Percentiles rank a stretch among this genome's conserved stretches.
Evolutionary conservation across 805 yeast species (phyloP).

Genomic region (Saccharomycopsis sp.): DNA sequence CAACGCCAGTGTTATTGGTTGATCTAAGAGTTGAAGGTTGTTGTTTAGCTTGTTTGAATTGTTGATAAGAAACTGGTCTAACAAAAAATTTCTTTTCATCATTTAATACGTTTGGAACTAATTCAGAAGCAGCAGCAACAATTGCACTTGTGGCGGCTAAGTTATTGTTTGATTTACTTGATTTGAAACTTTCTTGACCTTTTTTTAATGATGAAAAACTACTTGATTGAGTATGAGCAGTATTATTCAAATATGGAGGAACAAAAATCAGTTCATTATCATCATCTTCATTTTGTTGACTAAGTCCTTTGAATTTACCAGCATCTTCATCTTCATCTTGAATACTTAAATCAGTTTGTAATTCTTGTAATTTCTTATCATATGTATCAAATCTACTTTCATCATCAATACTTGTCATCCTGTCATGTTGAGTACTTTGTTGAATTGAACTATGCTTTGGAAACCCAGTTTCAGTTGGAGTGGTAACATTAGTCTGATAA

Average conservation of each 20-base stretch:
- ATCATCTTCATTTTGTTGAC: not conserved
- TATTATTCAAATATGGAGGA: slow-evolving; percentile 18
- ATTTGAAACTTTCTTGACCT: slow-evolving; percentile 16
- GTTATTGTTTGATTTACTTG: slow-evolving; percentile 13
- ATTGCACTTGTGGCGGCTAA: slow-evolving; percentile 12
- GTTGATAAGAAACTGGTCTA: slow-evolving; percentile 5
- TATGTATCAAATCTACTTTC: slow-evolving; percentile 11
- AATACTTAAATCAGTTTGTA: slow-evolving; percentile 3
- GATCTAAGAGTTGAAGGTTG: slow-evolving; percentile 6
- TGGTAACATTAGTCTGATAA: slow-evolving; percentile 13
- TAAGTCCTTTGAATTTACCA: too few species aligned
- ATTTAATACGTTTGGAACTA: slow-evolving; percentile 2
- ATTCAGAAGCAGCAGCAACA: not conserved
- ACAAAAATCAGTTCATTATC: slow-evolving; percentile 9
- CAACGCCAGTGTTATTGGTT: slow-evolving; percentile 7
- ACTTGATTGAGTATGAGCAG: slow-evolving; percentile 14
- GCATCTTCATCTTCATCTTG: slow-evolving; percentile 2
- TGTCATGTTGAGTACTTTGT: too few species aligned
- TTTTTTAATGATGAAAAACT: slow-evolving; percentile 12
- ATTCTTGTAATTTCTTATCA: slow-evolving; percentile 12
- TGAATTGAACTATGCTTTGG: not conserved
- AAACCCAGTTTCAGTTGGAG: slow-evolving; percentile 10
- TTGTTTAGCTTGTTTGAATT: not conserved
- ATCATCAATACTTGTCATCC: slow-evolving; percentile 1
- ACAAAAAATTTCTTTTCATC: slow-evolving; percentile 4